These are phyloP conservation scores for Coemansia sp. DNA, from an alignment of 192 early-diverging fungal species.

Conservation along the genomic window DNA sequence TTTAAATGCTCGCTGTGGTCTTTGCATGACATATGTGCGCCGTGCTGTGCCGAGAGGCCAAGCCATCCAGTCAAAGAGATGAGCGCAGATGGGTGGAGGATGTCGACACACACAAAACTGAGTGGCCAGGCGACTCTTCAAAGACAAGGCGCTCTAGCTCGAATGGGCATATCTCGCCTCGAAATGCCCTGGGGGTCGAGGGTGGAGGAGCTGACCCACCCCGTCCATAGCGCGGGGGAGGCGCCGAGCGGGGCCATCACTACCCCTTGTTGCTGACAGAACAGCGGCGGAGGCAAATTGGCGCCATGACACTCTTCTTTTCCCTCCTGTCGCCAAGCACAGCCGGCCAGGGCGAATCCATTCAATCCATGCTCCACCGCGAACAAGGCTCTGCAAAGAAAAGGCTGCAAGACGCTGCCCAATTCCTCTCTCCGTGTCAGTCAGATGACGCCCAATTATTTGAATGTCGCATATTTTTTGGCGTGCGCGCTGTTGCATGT, in stretches of 20 bases:
- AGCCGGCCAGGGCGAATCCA: background rate
- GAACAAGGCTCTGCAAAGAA: background rate
- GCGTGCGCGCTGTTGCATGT: background rate
- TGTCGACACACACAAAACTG: background rate
- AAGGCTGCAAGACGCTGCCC: background rate
- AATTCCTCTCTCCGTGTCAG: background rate
- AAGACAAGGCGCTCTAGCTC: background rate
- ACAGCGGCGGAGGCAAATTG: background rate
- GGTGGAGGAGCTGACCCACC: conserved; percentile 1
- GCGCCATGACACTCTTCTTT: background rate
- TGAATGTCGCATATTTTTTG: background rate
- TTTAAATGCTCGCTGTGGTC: conserved; percentile 8
- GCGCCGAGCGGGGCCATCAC: background rate
- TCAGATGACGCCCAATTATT: conserved; percentile 2
- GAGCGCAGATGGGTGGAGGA: background rate
- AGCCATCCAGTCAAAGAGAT: background rate
- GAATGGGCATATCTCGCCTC: background rate
- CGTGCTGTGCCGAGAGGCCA: background rate
- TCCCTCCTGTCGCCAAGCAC: background rate
- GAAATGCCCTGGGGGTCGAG: background rate
- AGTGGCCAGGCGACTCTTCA: background rate
- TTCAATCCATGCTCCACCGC: background rate
- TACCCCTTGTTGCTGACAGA: conserved; percentile 2
- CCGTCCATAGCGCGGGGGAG: background rate
- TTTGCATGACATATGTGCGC: conserved; percentile 4